These are phyloP conservation scores for Boletus coccyginus DNA, from an alignment of 768 basidiomycete genomes.

Conservation along the genomic window DNA sequence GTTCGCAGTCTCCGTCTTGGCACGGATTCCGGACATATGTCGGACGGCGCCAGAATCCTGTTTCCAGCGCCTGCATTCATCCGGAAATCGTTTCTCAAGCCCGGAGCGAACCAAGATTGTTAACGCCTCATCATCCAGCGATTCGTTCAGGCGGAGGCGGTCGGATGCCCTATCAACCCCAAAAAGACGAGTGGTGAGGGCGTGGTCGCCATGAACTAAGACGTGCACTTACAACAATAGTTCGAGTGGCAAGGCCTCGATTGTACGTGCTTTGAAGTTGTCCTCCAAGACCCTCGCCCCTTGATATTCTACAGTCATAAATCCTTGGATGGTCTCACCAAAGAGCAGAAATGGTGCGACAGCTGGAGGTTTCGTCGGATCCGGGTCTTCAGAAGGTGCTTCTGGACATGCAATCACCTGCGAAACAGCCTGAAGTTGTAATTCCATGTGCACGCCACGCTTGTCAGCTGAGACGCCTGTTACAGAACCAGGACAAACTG, in stretches of 20 bases:
- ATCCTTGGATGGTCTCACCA: slow-evolving; percentile 40
- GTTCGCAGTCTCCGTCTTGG: too few relatives aligned
- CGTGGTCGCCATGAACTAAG: too few relatives aligned
- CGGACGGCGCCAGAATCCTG: too few relatives aligned
- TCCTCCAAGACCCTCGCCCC: too few relatives aligned
- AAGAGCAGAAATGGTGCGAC: slow-evolving; percentile 30
- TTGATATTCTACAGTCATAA: slow-evolving; percentile 31
- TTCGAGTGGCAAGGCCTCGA: too few relatives aligned
- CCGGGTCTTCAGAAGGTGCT: slow-evolving; percentile 2
- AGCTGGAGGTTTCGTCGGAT: not conserved
- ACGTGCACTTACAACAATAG: too few relatives aligned
- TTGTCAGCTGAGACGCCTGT: not conserved
- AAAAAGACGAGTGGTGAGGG: too few relatives aligned
- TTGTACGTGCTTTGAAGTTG: too few relatives aligned
- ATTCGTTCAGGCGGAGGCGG: slow-evolving; percentile 21
- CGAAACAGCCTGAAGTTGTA: slow-evolving; percentile 7
- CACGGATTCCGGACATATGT: too few relatives aligned
- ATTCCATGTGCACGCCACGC: too few relatives aligned
- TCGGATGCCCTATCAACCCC: slow-evolving; percentile 3
- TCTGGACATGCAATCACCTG: slow-evolving; percentile 10
- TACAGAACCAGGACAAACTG: not conserved
- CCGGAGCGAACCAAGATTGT: slow-evolving; percentile 28
- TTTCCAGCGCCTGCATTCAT: too few relatives aligned
- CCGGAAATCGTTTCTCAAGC: slow-evolving; percentile 25
- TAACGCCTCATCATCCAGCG: slow-evolving; percentile 24